Conservation (phyloP, 192 early-diverging fungal genomes). For the Globomyces pollinis-pini region DNA sequence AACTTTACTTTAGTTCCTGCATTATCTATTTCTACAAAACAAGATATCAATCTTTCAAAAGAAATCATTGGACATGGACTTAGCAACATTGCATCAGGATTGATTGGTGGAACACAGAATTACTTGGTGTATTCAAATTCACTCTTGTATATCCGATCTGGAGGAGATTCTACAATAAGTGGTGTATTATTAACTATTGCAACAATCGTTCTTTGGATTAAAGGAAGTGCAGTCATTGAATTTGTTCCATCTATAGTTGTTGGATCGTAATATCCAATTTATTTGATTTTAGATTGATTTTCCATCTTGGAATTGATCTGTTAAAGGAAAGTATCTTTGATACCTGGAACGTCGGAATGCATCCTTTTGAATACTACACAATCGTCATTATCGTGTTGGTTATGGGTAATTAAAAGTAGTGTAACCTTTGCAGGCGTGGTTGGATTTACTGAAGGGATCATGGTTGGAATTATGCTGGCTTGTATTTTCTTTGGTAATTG, state of each 20-base stretch:
- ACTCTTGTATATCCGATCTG: slow-evolving; percentile 85
- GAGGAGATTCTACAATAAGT: slow-evolving; percentile 78
- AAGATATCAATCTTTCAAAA: slow-evolving; percentile 83
- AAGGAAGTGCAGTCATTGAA: slow-evolving; percentile 77
- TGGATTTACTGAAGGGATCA: slow-evolving; percentile 97
- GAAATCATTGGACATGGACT: slow-evolving; percentile 91
- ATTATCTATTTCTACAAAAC: slow-evolving; percentile 80
- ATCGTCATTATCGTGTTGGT: slow-evolving; percentile 74
- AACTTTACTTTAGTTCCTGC: slow-evolving; percentile 52
- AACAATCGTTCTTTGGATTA: slow-evolving; percentile 68
- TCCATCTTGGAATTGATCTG: slow-evolving; percentile 91
- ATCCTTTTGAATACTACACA: slow-evolving; percentile 77
- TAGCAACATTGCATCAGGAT: slow-evolving; percentile 75
- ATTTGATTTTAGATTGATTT: slow-evolving; percentile 53
- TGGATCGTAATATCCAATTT: slow-evolving; percentile 47
- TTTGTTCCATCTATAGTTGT: slow-evolving; percentile 94
- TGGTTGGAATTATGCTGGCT: slow-evolving; percentile 85
- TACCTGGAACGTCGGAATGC: slow-evolving; percentile 74
- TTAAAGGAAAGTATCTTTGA: slow-evolving; percentile 86
- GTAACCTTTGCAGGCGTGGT: no score
- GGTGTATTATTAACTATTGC: slow-evolving; percentile 73
- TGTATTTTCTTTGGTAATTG: slow-evolving; percentile 97
- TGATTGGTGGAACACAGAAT: slow-evolving; percentile 70
- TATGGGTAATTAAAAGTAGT: no score
- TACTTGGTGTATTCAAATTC: slow-evolving; percentile 41